Evolutionary conservation across 805 yeast species (phyloP).

Genomic region (Schizosaccharomyces octosporus): DNA sequence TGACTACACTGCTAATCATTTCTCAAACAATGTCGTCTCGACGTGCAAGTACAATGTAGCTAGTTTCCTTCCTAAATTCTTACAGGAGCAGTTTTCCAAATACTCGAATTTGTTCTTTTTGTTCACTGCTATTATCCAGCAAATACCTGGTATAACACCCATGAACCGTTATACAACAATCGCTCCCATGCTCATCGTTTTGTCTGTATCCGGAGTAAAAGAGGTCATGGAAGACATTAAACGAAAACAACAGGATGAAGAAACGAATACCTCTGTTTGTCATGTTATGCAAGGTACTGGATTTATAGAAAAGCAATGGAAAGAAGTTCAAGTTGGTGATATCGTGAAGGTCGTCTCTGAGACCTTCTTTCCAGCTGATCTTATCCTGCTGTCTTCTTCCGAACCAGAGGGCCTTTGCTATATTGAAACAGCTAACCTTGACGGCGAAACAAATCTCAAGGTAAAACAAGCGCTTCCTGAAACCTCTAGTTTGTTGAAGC

Average conservation of each 20-base stretch:
- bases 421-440: constrained; percentile 89
- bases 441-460: constrained; percentile 91
- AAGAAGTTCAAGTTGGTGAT: constrained; percentile 74
- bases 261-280: constrained; percentile 56
- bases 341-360: constrained; percentile 63
- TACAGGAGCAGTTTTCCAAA: constrained; percentile 89
- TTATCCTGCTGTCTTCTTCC: constrained; percentile 62
- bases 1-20: constrained; percentile 37
- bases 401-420: constrained; percentile 97
- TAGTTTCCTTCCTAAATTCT: constrained; percentile 79
- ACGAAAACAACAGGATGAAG: constrained; percentile 69
- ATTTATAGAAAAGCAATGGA: constrained; percentile 54
- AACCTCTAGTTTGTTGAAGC: constrained; percentile 47
- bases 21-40: constrained; percentile 62
- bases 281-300: constrained; percentile 42
- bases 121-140: constrained; percentile 81
- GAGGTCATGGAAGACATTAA: constrained; percentile 79
- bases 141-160: constrained; percentile 89
- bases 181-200: constrained; percentile 65
- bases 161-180: constrained; percentile 89
- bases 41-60: constrained; percentile 88
- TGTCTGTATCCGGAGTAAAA: constrained; percentile 74
- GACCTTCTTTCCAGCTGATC: constrained; percentile 84
- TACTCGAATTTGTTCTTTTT: constrained; percentile 87
- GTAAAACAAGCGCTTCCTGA: constrained; percentile 72